Evolutionary conservation across 2,329 filamentous ascomycete genomes (phyloP).

Genomic region (Truncatella angustata): DNA sequence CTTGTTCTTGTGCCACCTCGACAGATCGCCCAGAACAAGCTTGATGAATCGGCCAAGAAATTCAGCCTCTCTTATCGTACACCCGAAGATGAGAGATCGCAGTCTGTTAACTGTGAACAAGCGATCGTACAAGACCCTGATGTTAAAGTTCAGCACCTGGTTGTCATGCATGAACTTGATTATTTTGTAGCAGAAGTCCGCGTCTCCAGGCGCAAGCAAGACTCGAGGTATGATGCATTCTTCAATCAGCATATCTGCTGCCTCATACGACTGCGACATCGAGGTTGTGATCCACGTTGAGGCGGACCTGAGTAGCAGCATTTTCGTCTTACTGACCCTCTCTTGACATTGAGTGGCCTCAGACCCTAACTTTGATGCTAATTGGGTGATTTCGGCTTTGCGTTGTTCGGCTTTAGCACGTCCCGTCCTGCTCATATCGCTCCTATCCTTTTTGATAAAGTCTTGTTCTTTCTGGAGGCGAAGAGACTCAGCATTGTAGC

Average conservation of each 20-base stretch:
- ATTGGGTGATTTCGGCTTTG: slow-evolving; percentile 66
- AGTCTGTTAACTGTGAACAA: slow-evolving; percentile 83
- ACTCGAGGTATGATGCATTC: slow-evolving; percentile 90
- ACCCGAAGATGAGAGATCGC: slow-evolving; percentile 80
- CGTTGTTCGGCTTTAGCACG: slow-evolving; percentile 67
- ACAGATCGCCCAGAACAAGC: slow-evolving; percentile 75
- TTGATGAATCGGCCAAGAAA: slow-evolving; percentile 90
- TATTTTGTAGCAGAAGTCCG: slow-evolving; percentile 84
- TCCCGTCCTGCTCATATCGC: slow-evolving; percentile 67
- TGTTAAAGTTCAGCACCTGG: slow-evolving; percentile 81
- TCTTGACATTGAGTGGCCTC: slow-evolving; percentile 72
- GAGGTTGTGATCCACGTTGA: slow-evolving; percentile 69
- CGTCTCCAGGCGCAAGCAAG: slow-evolving; percentile 79
- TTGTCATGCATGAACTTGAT: slow-evolving; percentile 83
- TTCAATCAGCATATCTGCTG: slow-evolving; percentile 79
- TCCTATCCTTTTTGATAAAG: slow-evolving; percentile 67
- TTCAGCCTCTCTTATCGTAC: slow-evolving; percentile 86
- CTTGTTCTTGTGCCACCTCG: slow-evolving; percentile 80
- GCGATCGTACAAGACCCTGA: slow-evolving; percentile 78
- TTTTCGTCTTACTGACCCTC: slow-evolving; percentile 64
- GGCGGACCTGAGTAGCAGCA: slow-evolving; percentile 69
- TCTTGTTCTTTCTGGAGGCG: slow-evolving; percentile 66
- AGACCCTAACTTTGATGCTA: slow-evolving; percentile 66
- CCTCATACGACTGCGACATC: slow-evolving; percentile 59
- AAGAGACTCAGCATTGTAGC: slow-evolving; percentile 75